These are phyloP conservation scores for Herpetomonas samuelpessoai DNA, from an alignment of 208 protist genomes.

Conservation along the genomic window DNA sequence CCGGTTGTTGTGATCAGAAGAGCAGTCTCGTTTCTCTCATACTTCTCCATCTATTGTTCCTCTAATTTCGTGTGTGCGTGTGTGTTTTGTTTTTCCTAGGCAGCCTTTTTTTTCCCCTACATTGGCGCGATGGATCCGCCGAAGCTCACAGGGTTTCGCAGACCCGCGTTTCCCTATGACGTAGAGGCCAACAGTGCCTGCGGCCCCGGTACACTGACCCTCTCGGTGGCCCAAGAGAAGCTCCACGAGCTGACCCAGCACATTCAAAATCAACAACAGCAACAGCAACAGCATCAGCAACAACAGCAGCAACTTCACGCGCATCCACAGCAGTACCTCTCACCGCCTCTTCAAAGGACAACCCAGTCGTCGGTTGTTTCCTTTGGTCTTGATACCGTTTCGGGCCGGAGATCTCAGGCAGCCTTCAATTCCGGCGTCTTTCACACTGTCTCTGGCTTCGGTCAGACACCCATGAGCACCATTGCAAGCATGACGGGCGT, in stretches of 20 bases:
- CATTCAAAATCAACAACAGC: slow-evolving; percentile 1
- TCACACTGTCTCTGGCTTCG: too few species aligned
- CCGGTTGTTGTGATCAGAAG: too few species aligned
- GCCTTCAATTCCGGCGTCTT: too few species aligned
- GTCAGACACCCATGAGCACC: too few species aligned
- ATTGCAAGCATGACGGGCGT: too few species aligned
- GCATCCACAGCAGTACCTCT: too few species aligned
- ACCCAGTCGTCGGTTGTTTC: neutral
- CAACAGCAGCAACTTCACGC: neutral
- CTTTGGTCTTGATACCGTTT: neutral
- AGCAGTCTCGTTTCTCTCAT: too few species aligned
- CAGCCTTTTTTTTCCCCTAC: too few species aligned
- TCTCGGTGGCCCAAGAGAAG: neutral
- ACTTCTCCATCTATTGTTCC: too few species aligned
- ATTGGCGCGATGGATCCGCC: neutral
- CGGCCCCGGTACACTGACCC: neutral
- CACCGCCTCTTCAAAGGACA: too few species aligned
- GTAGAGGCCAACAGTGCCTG: neutral
- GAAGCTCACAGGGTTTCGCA: neutral
- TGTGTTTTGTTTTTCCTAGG: too few species aligned
- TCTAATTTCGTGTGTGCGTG: too few species aligned
- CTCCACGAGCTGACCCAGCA: neutral
- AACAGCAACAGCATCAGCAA: slow-evolving; percentile 5
- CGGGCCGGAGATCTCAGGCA: neutral
- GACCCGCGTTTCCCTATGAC: neutral